A percentile compares a stretch with the other conserved stretches of the same genome.
Conservation (phyloP, 2,329 filamentous ascomycete genomes). For the Chaetomium olivaceum region DNA sequence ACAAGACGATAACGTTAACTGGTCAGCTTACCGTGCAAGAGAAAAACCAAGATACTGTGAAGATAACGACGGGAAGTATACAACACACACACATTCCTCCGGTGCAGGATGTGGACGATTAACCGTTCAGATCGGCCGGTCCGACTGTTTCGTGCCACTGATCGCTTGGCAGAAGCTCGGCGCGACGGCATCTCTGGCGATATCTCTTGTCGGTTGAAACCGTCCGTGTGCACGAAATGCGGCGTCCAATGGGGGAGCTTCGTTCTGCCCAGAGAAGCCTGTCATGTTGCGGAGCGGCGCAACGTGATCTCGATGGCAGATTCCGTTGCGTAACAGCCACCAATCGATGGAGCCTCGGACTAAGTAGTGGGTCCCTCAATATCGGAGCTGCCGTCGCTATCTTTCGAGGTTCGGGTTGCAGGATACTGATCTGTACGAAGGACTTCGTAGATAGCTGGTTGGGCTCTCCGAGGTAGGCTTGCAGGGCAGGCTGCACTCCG, state of each 20-base stretch:
- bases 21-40: neutral
- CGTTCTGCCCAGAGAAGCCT: slow-evolving; percentile 14
- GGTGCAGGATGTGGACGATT: neutral
- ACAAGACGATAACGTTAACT: neutral
- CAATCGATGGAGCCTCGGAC: slow-evolving; percentile 14
- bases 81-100: neutral
- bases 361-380: slow-evolving; percentile 1
- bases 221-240: neutral
- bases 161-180: slow-evolving; percentile 3
- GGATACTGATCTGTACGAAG: neutral
- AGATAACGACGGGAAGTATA: neutral
- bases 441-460: neutral
- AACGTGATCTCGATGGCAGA: slow-evolving; percentile 27
- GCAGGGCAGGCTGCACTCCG: neutral
- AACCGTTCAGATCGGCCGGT: slow-evolving; percentile 3
- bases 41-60: neutral
- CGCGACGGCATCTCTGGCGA: slow-evolving; percentile 14
- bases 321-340: slow-evolving; percentile 31
- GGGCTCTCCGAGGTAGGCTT: neutral
- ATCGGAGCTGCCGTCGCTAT: neutral
- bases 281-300: slow-evolving; percentile 22
- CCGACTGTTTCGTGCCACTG: neutral
- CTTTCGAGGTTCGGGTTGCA: neutral
- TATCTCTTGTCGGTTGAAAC: slow-evolving; percentile 6
- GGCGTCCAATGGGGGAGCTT: slow-evolving; percentile 25